Percentiles rank a stretch among this genome's conserved stretches.
These are phyloP conservation scores for Stenogyne calaminthoides DNA, from an alignment of 305 asterid genomes.

Conservation along the genomic window DNA sequence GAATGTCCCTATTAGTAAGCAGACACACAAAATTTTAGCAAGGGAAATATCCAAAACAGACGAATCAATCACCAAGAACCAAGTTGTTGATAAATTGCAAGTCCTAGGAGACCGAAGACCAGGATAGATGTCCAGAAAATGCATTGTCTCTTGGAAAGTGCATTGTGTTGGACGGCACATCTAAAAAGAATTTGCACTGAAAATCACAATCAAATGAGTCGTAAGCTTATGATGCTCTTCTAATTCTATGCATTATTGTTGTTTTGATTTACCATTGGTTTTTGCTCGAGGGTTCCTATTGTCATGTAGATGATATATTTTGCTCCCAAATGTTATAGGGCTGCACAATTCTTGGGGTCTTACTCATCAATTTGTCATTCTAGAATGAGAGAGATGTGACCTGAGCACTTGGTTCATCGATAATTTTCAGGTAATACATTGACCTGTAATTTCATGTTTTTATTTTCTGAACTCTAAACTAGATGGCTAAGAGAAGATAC, in stretches of 20 bases:
- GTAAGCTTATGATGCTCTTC: slow-evolving; percentile 39
- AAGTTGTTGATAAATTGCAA: no score
- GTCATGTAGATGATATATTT: slow-evolving; percentile 20
- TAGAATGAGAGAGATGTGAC: slow-evolving; percentile 25
- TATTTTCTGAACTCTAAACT: not conserved
- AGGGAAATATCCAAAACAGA: no score
- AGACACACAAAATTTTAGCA: no score
- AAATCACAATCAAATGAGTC: slow-evolving; percentile 23
- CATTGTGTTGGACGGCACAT: no score
- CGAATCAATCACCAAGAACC: no score
- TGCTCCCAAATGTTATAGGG: slow-evolving; percentile 20
- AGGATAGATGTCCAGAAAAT: no score
- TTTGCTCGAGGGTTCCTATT: slow-evolving; percentile 3
- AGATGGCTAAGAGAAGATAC: slow-evolving; percentile 12
- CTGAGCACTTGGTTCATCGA: slow-evolving; percentile 13
- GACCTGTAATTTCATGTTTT: not conserved
- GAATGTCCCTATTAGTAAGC: no score
- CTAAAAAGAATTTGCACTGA: slow-evolving; percentile 25
- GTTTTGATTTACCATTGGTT: slow-evolving; percentile 6
- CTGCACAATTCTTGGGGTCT: slow-evolving; percentile 26
- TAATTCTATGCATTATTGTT: not conserved
- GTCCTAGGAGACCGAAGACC: no score
- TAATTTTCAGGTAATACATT: slow-evolving; percentile 7
- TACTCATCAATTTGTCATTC: slow-evolving; percentile 21
- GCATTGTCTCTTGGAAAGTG: no score